These are phyloP conservation scores for Neoboletus subvelutipes DNA, from an alignment of 768 basidiomycete genomes.

Conservation along the genomic window DNA sequence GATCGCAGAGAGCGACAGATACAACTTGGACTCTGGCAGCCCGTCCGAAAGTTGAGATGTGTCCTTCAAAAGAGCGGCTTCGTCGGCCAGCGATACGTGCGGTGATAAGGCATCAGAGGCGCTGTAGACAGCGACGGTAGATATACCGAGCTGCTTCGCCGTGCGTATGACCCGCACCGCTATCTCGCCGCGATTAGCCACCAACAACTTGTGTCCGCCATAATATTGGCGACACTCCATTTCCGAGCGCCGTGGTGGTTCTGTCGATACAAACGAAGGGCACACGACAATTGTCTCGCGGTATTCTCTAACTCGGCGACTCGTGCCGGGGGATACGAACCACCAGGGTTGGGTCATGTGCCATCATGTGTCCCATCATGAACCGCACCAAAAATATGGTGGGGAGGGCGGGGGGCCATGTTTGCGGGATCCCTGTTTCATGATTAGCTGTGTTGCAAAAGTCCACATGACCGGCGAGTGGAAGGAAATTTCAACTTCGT, in stretches of 20 bases:
- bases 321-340: neutral
- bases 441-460: neutral
- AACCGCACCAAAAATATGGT: neutral
- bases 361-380: neutral
- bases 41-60: neutral
- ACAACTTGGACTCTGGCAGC: conserved; percentile 44
- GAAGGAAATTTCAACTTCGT: neutral
- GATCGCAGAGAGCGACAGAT: conserved; percentile 41
- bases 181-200: conserved; percentile 75
- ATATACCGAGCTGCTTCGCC: conserved; percentile 49
- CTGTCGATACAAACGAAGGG: neutral
- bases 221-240: conserved; percentile 19
- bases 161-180: conserved; percentile 62
- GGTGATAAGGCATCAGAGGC: conserved; percentile 55
- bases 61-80: conserved; percentile 41
- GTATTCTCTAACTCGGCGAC: neutral
- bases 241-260: neutral
- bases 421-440: neutral
- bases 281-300: neutral
- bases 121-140: conserved; percentile 59
- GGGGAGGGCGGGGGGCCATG: neutral
- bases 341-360: neutral
- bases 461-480: neutral
- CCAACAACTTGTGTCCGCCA: conserved; percentile 49
- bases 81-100: conserved; percentile 57